Evolutionary conservation across 1,284 basidiomycete species (phyloP), one percentile per base, ranked within the genome.

Genomic region (Rhodotorula sp.): DNA sequence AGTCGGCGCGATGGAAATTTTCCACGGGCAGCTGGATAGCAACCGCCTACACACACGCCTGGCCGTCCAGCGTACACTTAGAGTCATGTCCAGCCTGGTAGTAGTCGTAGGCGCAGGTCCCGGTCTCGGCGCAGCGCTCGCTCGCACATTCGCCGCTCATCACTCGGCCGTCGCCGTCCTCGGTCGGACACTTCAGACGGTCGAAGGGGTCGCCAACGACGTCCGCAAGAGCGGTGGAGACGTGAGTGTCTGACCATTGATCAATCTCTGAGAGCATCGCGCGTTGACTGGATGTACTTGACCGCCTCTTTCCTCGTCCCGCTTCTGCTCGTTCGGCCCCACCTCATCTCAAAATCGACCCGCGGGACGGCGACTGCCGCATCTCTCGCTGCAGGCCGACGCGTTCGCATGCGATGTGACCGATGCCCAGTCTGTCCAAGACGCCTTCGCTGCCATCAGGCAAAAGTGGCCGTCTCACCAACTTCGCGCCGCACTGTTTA

Each of bases 351-450:
- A 12, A 12, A 42, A 42, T 42, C 10, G 37, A 37, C 7, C 37
- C 37, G 7, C 8, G 10, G 10, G 37, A 12, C 37, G 10, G 10
- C 37, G 37, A 33, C 58, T 14, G 15, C 4, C 26, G 22, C 58
- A 26, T 29, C 26, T 29, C 29, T 26, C 7, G n/a, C 6, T 4
- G 8, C 37, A 73, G 69, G 69, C 73, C 5, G 30, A 30, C 22
- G 56, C 68, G 0, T 75, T 75, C 62, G 15, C 69, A 2, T 73
- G 71, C 58, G 74, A 75, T 37, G 74, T 61, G 3, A 55, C 67
- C 3, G 53, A 56, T 6, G 6, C 33, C 15, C 54, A 69, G 3
- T 73, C 71, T 15, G 29, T 75, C 33, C 45, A 44, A 0, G 30
- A 30, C 2, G 69, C 74, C 3, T 71, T 75, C 44, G 37, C 22